These are phyloP conservation scores for Geosmithia morbida DNA, from an alignment of 2,329 filamentous ascomycete genomes.

Conservation along the genomic window DNA sequence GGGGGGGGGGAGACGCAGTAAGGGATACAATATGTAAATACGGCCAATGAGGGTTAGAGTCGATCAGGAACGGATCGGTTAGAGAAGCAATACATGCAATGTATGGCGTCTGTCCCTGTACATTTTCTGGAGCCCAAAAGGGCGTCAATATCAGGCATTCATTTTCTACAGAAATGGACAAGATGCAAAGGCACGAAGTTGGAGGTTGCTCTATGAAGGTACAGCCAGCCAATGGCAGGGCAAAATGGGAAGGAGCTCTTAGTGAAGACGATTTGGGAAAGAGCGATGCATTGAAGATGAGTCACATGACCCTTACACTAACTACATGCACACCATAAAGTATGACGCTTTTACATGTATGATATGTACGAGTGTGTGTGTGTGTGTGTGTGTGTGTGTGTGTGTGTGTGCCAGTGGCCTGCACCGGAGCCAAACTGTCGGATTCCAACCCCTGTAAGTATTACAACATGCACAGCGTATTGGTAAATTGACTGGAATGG, in stretches of 20 bases:
- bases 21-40: no score
- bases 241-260: background rate
- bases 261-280: background rate
- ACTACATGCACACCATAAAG: no score
- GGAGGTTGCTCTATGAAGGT: background rate
- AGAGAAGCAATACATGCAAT: background rate
- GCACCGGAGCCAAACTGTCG: background rate
- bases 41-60: no score
- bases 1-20: no score
- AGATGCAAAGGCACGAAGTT: background rate
- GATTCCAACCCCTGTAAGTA: background rate
- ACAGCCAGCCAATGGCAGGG: background rate
- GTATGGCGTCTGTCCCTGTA: background rate
- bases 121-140: background rate
- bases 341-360: no score
- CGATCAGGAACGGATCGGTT: background rate
- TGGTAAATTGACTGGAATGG: no score
- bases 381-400: background rate
- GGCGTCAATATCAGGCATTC: no score
- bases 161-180: background rate
- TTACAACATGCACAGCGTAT: no score
- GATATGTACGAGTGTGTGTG: no score
- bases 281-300: background rate
- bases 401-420: background rate
- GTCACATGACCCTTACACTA: background rate